Evolutionary conservation across 225 moss, liverwort and hornwort species (phyloP), one percentile per base, ranked within the genome.

Genomic region (Ulota crispa): DNA sequence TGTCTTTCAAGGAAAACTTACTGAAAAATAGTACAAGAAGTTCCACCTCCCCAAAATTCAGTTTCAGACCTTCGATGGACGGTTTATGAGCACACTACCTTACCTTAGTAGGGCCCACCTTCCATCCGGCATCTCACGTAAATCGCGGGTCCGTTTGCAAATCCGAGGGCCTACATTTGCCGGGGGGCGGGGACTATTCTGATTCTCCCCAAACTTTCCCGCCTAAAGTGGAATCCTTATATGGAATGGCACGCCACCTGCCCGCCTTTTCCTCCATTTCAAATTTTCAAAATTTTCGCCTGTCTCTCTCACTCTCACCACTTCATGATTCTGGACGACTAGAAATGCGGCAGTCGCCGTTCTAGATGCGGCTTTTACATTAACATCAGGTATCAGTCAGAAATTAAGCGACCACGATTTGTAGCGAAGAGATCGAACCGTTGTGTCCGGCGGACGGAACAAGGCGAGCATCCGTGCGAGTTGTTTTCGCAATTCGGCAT

Each of bases 161-260:
- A 50, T 50, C 50, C 5, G 16, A 50, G 50, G 50, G 6, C 31
- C 31, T 4, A 34, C 34, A 6, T 67, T 13, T 68, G 12, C 41
- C n/a, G 13, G 13, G 3, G 21, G 12, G 24, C n/a, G 13, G 13
- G 3, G 21, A 13, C 23, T 72, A 9, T 41, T 8, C 34, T 36
- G 36, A 36, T 7, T 6, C 6, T 36, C 34, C 37, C n/a, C 70
- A 53, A 52, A 63, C 53, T 70, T 77, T 71, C 83, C 83, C 83
- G 78, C 78, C 78, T 9, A 70, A 6, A 50, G 16, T 39, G 55
- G 26, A 24, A 37, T 20, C 19, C 31, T 47, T 52, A 10, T 21
- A 19, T 76, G 37, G 23, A 70, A 47, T 3, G 21, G 27, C 1
- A 60, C 69, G 18, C 31, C 5, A 8, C 6, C 16, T 39, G 39